A percentile compares a stretch with the other conserved stretches of the same genome.
These are phyloP conservation scores for Candida pseudoviswanathii DNA, from an alignment of 1,139 yeast species.

Conservation along the genomic window DNA sequence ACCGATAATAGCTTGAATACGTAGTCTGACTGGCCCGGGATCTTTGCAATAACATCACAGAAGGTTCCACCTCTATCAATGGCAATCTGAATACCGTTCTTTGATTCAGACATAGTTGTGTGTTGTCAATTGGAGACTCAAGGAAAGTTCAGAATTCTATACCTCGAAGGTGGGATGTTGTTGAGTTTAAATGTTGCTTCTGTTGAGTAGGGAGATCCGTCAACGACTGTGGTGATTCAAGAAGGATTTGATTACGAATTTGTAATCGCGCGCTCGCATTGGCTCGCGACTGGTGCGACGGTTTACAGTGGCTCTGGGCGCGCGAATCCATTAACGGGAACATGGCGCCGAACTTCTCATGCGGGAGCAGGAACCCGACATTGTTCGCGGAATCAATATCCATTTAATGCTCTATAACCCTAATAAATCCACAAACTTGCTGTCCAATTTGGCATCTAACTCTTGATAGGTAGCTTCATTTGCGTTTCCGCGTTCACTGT, in stretches of 20 bases:
- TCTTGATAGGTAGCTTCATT: background rate
- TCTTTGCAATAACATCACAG: slow-evolving; percentile 72
- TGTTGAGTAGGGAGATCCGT: too few species aligned
- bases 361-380: background rate
- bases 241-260: too few species aligned
- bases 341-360: background rate
- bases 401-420: background rate
- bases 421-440: slow-evolving; percentile 5
- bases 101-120: background rate
- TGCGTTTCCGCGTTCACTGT: background rate
- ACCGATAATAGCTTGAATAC: slow-evolving; percentile 75
- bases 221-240: too few species aligned
- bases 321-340: too few species aligned
- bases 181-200: too few species aligned
- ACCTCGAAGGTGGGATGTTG: background rate
- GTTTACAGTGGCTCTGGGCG: too few species aligned
- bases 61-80: slow-evolving; percentile 82
- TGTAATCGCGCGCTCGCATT: too few species aligned
- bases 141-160: background rate
- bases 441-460: slow-evolving; percentile 6
- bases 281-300: too few species aligned
- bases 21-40: slow-evolving; percentile 39
- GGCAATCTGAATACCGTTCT: slow-evolving; percentile 28
- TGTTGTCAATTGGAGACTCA: background rate
- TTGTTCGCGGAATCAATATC: background rate